Base-by-base conservation (phyloP, 306 rosid species). In the Ceratonia siliqua region DNA sequence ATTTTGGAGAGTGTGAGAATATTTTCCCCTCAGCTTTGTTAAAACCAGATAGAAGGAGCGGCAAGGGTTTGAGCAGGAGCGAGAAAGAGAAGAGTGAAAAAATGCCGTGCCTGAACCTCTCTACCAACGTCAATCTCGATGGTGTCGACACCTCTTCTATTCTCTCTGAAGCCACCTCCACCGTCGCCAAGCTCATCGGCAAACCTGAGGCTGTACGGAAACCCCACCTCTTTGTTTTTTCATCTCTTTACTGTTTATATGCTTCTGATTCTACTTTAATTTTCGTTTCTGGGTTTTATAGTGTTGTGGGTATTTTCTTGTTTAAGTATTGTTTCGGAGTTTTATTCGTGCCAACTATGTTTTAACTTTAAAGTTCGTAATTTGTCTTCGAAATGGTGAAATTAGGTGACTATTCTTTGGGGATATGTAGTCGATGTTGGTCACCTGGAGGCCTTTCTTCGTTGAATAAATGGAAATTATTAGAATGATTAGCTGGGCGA, bases 21-120 rank as follows among this genome's bases (percentile, higher is more conserved):
- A n/a, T n/a, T n/a, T n/a, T n/a, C n/a, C n/a, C n/a, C n/a, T n/a
- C n/a, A n/a, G n/a, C n/a, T n/a, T n/a, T n/a, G n/a, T n/a, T n/a
- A n/a, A n/a, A n/a, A n/a, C n/a, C n/a, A n/a, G n/a, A n/a, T n/a
- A n/a, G n/a, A n/a, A n/a, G n/a, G n/a, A n/a, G n/a, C n/a, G n/a
- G n/a, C n/a, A n/a, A n/a, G n/a, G n/a, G n/a, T n/a, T n/a, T n/a
- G n/a, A n/a, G n/a, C n/a, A n/a, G n/a, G n/a, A n/a, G n/a, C n/a
- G 43, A 2, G 8, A 39, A 61, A 35, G 67, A 61, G n/a, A 9
- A 49, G 21, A 21, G 41, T 30, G 35, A 27, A 30, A 6, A 78
- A 30, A 89, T 89, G 94, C 91, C 94, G 72, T 89, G 94, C 84
- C 85, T 89, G n/a, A 89, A 87, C 80, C 38, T 89, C 52, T 89